Evolutionary conservation across 1,139 yeast species (phyloP).

Genomic region (Magnusiomyces tetraspermus): DNA sequence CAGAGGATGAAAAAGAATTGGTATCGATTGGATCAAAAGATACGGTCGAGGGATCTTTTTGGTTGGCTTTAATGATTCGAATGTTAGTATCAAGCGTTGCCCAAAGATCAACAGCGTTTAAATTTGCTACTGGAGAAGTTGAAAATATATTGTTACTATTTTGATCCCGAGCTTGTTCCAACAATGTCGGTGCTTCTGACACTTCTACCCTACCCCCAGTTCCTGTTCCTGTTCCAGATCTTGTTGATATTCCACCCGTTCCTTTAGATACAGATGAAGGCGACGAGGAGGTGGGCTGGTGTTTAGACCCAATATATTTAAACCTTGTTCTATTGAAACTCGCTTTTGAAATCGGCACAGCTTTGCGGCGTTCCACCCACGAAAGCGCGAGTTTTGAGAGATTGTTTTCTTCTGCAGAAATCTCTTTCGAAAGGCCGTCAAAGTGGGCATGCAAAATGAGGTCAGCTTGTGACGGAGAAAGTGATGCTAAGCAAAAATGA

Average conservation of each 20-base stretch:
- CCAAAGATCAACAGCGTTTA: constrained; percentile 29
- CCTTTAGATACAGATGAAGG: too few species aligned
- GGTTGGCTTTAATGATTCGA: constrained; percentile 32
- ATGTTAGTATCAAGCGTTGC: constrained; percentile 41
- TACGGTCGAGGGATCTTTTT: too few species aligned
- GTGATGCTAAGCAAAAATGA: constrained; percentile 35
- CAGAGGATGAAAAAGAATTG: too few species aligned
- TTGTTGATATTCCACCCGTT: too few species aligned
- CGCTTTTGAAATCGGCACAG: constrained; percentile 8
- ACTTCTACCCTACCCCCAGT: background rate
- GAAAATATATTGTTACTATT: constrained; percentile 28
- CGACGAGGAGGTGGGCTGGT: background rate
- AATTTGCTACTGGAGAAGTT: constrained; percentile 12
- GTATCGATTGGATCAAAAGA: constrained; percentile 19
- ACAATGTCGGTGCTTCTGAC: too few species aligned
- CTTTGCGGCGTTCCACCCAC: constrained; percentile 10
- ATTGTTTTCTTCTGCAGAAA: constrained; percentile 27
- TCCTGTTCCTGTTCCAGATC: background rate
- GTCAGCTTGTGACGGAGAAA: constrained; percentile 3
- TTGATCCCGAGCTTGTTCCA: background rate
- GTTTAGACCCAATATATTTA: constrained; percentile 6
- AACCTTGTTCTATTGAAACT: constrained; percentile 8
- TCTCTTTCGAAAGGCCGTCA: constrained; percentile 21
- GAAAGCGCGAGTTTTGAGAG: constrained; percentile 28
- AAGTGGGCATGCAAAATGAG: constrained; percentile 4